Conservation (phyloP, 164 flowering plant species). For the Aristolochia contorta region DNA sequence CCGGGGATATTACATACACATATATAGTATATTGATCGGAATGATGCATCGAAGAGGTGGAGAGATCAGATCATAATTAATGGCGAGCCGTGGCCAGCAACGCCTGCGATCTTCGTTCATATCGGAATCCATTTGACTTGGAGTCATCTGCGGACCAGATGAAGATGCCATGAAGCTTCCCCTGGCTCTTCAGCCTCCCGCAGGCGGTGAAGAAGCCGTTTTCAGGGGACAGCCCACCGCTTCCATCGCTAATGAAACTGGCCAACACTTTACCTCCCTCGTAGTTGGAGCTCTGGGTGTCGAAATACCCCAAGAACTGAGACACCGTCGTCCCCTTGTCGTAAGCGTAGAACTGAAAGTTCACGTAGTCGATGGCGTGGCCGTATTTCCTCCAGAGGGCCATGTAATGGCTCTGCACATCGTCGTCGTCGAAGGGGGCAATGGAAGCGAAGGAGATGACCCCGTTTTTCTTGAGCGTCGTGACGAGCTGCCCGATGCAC, state of each 20-base stretch:
- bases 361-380: constrained; percentile 41
- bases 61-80: no score
- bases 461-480: constrained; percentile 22
- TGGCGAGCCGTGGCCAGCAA: constrained; percentile 18
- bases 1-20: no score
- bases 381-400: constrained; percentile 38
- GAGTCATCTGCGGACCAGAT: constrained; percentile 64
- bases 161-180: constrained; percentile 39
- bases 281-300: constrained; percentile 30
- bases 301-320: constrained; percentile 33
- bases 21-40: no score
- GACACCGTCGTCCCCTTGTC: constrained; percentile 33
- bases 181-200: constrained; percentile 22
- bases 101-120: constrained; percentile 37
- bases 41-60: no score
- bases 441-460: constrained; percentile 45
- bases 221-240: constrained; percentile 36
- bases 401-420: constrained; percentile 39
- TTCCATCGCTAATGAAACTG: constrained; percentile 36
- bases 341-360: constrained; percentile 56
- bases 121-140: constrained; percentile 25
- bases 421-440: constrained; percentile 38
- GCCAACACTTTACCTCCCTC: constrained; percentile 36
- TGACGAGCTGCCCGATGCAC: constrained; percentile 39
- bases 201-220: constrained; percentile 52